A percentile compares a stretch with the other conserved stretches of the same genome.
Evolutionary conservation across 1,284 basidiomycete species (phyloP).

Genomic region (Moesziomyces sp.): DNA sequence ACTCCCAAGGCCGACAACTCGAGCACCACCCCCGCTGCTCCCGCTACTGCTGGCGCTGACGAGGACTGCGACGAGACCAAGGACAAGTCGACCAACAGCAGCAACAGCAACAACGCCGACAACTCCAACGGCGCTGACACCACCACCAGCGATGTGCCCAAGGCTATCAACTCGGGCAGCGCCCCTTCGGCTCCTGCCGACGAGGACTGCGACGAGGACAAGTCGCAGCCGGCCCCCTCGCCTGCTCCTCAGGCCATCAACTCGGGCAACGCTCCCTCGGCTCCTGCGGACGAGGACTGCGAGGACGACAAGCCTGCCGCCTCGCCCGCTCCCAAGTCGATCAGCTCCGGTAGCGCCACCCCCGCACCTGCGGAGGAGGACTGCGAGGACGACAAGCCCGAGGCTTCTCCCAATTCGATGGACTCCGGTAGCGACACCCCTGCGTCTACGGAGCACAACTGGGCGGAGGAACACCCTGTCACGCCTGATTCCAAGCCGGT

Average conservation of each 20-base stretch:
- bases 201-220: not conserved
- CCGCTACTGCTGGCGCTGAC: constrained; percentile 12
- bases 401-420: not conserved
- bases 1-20: no score
- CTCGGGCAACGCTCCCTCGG: not conserved
- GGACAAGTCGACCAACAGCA: not conserved
- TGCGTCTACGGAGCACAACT: not conserved
- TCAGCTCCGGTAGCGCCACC: not conserved
- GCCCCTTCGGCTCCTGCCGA: not conserved
- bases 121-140: no score
- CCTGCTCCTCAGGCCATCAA: no score
- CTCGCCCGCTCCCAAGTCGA: not conserved
- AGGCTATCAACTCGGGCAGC: not conserved
- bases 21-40: not conserved
- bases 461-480: not conserved
- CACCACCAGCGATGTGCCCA: not conserved
- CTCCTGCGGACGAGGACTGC: not conserved
- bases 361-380: not conserved
- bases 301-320: not conserved
- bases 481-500: not conserved
- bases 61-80: constrained; percentile 3
- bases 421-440: not conserved
- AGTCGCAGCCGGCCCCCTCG: not conserved
- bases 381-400: not conserved
- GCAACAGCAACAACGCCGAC: no score